Conservation (phyloP, 108 stramenopile genomes). For the Skeletonema grethae region DNA sequence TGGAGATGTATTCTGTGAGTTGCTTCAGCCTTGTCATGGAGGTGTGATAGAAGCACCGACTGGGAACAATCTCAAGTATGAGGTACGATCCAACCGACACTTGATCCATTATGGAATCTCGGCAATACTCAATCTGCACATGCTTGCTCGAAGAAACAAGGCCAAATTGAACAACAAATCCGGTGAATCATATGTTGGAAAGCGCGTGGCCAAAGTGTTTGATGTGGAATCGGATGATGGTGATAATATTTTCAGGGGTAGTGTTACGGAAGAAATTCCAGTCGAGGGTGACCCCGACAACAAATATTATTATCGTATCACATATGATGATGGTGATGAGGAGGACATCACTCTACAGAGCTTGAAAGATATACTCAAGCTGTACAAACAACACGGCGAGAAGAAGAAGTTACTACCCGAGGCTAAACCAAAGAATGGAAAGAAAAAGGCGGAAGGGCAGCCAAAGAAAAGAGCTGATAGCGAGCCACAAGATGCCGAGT, state of each 20-base stretch:
- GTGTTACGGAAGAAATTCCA: conserved; percentile 28
- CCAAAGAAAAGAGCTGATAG: not conserved
- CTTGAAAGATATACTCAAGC: conserved; percentile 47
- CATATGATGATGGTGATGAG: conserved; percentile 73
- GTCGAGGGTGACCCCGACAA: not conserved
- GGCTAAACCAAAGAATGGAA: conserved; percentile 5
- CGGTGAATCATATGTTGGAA: conserved; percentile 33
- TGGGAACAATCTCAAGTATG: conserved; percentile 15
- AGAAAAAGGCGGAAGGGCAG: conserved; percentile 14
- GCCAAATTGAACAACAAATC: conserved; percentile 21
- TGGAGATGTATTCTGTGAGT: conserved; percentile 46
- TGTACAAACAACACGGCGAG: conserved; percentile 51
- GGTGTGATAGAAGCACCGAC: conserved; percentile 34
- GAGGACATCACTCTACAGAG: conserved; percentile 54
- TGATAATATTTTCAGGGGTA: conserved; percentile 57
- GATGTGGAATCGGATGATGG: conserved; percentile 43
- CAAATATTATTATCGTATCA: conserved; percentile 40
- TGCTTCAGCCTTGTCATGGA: conserved; percentile 38
- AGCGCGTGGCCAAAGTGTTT: conserved; percentile 66
- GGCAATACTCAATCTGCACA: conserved; percentile 25
- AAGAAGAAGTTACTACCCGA: conserved; percentile 19
- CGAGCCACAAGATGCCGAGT: not conserved
- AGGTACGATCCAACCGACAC: conserved; percentile 41
- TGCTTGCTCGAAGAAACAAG: conserved; percentile 15
- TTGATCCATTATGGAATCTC: conserved; percentile 60